Evolutionary conservation across 768 basidiomycete genomes (phyloP).

Genomic region (Candolleomyces eurysporus): DNA sequence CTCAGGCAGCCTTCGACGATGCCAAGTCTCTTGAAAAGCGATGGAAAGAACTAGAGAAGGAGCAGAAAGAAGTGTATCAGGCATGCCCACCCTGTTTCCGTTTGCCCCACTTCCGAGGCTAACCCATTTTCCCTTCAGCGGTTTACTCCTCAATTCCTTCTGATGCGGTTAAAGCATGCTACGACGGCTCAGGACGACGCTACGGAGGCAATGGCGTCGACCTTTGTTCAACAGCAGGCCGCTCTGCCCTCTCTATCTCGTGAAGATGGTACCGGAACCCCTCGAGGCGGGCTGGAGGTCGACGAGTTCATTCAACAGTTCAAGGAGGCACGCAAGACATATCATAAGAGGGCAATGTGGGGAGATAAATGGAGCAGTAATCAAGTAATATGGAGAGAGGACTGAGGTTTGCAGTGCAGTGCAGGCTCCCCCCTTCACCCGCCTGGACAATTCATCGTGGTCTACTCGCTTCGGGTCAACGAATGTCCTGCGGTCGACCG

Average conservation of each 20-base stretch:
- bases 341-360: constrained; percentile 93
- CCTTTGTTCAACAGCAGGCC: constrained; percentile 69
- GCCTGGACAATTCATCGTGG: too few species aligned
- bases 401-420: constrained; percentile 29
- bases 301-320: constrained; percentile 89
- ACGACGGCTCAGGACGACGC: constrained; percentile 87
- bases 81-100: constrained; percentile 36
- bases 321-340: constrained; percentile 82
- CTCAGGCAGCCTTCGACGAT: constrained; percentile 84
- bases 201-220: constrained; percentile 81
- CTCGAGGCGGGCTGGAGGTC: constrained; percentile 53
- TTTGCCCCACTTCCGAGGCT: not conserved
- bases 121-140: constrained; percentile 47
- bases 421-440: too few species aligned
- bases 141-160: constrained; percentile 82
- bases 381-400: constrained; percentile 83
- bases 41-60: constrained; percentile 86
- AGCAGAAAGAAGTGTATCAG: constrained; percentile 88
- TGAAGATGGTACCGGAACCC: constrained; percentile 31
- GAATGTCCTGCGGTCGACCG: too few species aligned
- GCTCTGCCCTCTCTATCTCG: constrained; percentile 25
- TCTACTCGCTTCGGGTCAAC: too few species aligned
- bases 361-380: constrained; percentile 83
- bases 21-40: constrained; percentile 77
- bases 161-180: constrained; percentile 84